Percentiles rank a stretch among this genome's conserved stretches.
Evolutionary conservation across 768 basidiomycete genomes (phyloP).

Genomic region (Xerocomellus intermedius): DNA sequence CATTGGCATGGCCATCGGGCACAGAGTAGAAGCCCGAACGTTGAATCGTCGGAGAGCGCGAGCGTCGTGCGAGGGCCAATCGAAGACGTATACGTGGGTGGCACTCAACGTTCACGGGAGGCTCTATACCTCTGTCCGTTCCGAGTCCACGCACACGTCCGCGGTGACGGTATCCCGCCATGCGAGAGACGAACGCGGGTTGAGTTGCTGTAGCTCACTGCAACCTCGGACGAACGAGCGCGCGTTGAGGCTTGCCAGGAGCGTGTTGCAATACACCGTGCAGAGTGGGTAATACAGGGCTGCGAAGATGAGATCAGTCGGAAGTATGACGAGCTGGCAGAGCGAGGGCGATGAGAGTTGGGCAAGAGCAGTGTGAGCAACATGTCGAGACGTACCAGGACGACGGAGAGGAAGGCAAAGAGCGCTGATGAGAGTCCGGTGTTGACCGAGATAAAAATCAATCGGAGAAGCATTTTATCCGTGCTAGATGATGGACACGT

Average conservation of each 20-base stretch:
- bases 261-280: too few relatives aligned
- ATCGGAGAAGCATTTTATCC: constrained; percentile 22
- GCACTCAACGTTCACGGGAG: too few relatives aligned
- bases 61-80: not conserved
- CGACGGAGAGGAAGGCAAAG: constrained; percentile 21
- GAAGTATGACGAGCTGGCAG: constrained; percentile 22
- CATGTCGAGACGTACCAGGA: constrained; percentile 17
- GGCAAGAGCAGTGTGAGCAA: not conserved
- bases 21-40: too few relatives aligned
- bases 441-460: constrained; percentile 28
- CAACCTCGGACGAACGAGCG: constrained; percentile 17
- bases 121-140: not conserved
- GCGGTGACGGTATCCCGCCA: too few relatives aligned
- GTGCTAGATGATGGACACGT: constrained; percentile 15
- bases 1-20: too few relatives aligned
- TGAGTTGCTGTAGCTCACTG: not conserved
- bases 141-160: not conserved
- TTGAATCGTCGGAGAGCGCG: too few relatives aligned
- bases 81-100: not conserved
- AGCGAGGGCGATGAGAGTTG: not conserved
- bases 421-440: constrained; percentile 24
- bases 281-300: too few relatives aligned
- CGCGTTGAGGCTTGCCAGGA: constrained; percentile 34
- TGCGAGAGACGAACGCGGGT: not conserved
- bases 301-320: constrained; percentile 22